Percentiles rank a stretch among this genome's conserved stretches.
These are phyloP conservation scores for Apiospora malaysiana DNA, from an alignment of 2,329 filamentous ascomycete genomes.

Conservation along the genomic window DNA sequence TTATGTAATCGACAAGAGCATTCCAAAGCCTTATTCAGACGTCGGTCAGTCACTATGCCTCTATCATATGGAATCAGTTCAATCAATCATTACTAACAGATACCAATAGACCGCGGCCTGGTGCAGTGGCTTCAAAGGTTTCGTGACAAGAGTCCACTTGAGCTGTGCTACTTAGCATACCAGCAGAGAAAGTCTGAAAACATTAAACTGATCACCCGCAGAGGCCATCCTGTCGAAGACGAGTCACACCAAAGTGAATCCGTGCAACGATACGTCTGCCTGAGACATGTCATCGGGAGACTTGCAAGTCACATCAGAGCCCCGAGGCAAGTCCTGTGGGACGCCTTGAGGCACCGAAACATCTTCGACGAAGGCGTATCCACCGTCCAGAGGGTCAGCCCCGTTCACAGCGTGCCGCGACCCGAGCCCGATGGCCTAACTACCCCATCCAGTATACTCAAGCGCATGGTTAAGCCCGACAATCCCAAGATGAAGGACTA, in stretches of 20 bases:
- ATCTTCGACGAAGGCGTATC: conserved; percentile 39
- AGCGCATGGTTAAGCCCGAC: conserved; percentile 36
- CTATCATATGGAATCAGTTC: too few relatives aligned
- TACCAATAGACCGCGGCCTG: background rate
- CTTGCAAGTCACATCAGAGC: conserved; percentile 50
- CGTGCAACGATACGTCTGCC: conserved; percentile 33
- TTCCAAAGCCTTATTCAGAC: background rate
- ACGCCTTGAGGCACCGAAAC: conserved; percentile 36
- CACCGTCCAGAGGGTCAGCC: conserved; percentile 33
- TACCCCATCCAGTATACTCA: conserved; percentile 39
- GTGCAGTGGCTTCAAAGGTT: conserved; percentile 20
- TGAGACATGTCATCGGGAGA: conserved; percentile 51
- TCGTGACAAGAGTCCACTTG: background rate
- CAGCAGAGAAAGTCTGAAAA: conserved; percentile 12
- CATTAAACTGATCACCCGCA: conserved; percentile 2
- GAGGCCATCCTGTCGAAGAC: conserved; percentile 10
- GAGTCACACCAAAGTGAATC: background rate
- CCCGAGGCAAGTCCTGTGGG: conserved; percentile 43
- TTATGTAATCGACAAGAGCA: background rate
- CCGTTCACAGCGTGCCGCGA: conserved; percentile 6
- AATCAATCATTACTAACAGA: too few relatives aligned
- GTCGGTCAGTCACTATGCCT: conserved; percentile 22
- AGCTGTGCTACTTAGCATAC: conserved; percentile 21
- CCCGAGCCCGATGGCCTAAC: conserved; percentile 38
- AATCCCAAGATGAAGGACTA: conserved; percentile 27